Conservation (phyloP, 371 early-diverging fungal genomes). For the Chytridium lagenaria region DNA sequence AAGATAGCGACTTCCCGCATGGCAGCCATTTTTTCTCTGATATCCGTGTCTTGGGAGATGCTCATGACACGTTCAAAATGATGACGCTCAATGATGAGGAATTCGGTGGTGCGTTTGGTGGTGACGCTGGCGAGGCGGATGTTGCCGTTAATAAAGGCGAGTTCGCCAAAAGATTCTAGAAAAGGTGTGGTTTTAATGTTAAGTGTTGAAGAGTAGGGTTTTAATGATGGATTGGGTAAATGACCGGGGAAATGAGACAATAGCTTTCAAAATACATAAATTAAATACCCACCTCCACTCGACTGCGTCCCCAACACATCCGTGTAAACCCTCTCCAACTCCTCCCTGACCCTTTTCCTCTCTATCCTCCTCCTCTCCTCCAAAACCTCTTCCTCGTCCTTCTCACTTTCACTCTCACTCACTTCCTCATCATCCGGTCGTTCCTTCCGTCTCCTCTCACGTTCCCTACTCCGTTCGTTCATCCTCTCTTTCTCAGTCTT, state of each 20-base stretch:
- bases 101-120: slow-evolving; percentile 41
- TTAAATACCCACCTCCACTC: slow-evolving; percentile 38
- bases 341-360: slow-evolving; percentile 11
- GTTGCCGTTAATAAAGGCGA: slow-evolving; percentile 31
- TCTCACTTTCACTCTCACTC: not conserved
- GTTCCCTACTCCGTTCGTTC: not conserved
- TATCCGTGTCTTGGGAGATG: slow-evolving; percentile 27
- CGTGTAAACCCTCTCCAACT: slow-evolving; percentile 37
- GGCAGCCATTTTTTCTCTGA: slow-evolving; percentile 25
- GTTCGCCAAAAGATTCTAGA: slow-evolving; percentile 49
- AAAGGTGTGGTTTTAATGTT: too few species aligned
- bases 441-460: too few species aligned
- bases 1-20: slow-evolving; percentile 33
- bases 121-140: slow-evolving; percentile 27
- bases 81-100: slow-evolving; percentile 32
- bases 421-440: not conserved
- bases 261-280: not conserved
- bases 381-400: not conserved
- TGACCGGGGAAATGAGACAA: too few species aligned
- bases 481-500: slow-evolving; percentile 18
- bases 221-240: slow-evolving; percentile 1
- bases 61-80: slow-evolving; percentile 34
- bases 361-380: slow-evolving; percentile 13
- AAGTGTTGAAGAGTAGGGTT: not conserved
- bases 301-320: slow-evolving; percentile 33